Conservation (phyloP, 2,329 filamentous ascomycete species). For the Scedosporium aurantiacum region DNA sequence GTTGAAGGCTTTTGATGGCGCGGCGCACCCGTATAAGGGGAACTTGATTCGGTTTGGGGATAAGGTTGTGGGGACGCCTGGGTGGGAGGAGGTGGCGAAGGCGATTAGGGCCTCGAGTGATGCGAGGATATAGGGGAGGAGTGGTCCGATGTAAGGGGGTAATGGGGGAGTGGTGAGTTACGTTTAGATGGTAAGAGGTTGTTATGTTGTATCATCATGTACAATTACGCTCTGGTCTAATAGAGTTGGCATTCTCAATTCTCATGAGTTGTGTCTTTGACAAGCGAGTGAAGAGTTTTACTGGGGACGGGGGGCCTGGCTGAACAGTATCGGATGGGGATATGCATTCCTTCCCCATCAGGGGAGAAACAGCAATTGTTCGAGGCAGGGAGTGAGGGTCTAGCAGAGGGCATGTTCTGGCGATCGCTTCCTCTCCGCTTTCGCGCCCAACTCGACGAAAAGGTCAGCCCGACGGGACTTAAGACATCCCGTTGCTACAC, state of each 20-base stretch:
- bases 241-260: not conserved
- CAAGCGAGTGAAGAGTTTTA: no score
- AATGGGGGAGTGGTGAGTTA: not conserved
- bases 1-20: slow-evolving; percentile 93
- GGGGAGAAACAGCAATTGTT: no score
- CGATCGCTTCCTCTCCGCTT: no score
- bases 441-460: no score
- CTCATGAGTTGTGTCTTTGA: not conserved
- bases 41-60: slow-evolving; percentile 70
- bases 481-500: no score
- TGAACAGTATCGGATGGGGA: no score
- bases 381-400: no score
- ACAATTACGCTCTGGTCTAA: slow-evolving; percentile 1
- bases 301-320: no score
- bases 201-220: slow-evolving; percentile 1
- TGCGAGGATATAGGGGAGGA: slow-evolving; percentile 33
- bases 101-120: slow-evolving; percentile 37
- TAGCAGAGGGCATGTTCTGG: no score
- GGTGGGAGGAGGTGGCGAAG: slow-evolving; percentile 41
- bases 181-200: not conserved
- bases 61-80: slow-evolving; percentile 38
- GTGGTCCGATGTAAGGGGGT: not conserved
- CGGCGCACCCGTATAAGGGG: slow-evolving; percentile 78
- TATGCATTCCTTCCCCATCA: no score
- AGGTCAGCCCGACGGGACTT: no score